These are phyloP conservation scores for Aspergillus flavus DNA, from an alignment of 2,329 filamentous ascomycete species.

Conservation along the genomic window DNA sequence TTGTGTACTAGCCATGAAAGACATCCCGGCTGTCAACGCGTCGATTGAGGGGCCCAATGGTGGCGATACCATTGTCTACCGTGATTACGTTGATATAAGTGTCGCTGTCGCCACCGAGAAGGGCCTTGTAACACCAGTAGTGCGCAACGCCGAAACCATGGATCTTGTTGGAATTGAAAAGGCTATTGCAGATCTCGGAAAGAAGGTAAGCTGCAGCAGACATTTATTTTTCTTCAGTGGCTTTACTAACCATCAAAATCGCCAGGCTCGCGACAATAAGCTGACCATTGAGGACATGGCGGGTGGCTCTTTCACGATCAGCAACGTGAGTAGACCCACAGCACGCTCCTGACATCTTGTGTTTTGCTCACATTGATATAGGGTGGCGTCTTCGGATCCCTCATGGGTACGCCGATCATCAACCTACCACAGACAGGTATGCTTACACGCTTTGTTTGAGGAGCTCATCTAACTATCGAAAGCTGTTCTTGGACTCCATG, in stretches of 20 bases:
- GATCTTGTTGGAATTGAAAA: constrained; percentile 88
- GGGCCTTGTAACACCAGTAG: constrained; percentile 93
- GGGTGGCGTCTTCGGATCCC: constrained; percentile 91
- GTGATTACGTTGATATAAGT: constrained; percentile 96
- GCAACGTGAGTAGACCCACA: constrained; percentile 63
- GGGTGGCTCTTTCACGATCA: constrained; percentile 96
- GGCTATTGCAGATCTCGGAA: constrained; percentile 88
- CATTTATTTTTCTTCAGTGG: constrained; percentile 15
- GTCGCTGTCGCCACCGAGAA: constrained; percentile 97
- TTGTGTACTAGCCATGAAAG: constrained; percentile 86
- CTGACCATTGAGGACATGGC: constrained; percentile 99
- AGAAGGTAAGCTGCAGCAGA: constrained; percentile 66
- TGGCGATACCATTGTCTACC: constrained; percentile 96
- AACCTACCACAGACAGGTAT: constrained; percentile 84
- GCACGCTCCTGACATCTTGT: not conserved
- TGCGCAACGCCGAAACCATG: constrained; percentile 87
- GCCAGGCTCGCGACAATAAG: constrained; percentile 87
- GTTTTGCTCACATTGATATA: constrained; percentile 25
- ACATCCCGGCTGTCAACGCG: constrained; percentile 92
- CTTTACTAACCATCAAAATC: not conserved
- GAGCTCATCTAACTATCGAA: constrained; percentile 23
- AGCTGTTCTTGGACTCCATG: constrained; percentile 87
- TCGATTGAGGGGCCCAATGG: constrained; percentile 95
- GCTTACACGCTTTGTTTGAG: constrained; percentile 15
- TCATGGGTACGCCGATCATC: constrained; percentile 98